Evolutionary conservation across 192 early-diverging fungal genomes (phyloP).

Genomic region (Coemansia sp.): DNA sequence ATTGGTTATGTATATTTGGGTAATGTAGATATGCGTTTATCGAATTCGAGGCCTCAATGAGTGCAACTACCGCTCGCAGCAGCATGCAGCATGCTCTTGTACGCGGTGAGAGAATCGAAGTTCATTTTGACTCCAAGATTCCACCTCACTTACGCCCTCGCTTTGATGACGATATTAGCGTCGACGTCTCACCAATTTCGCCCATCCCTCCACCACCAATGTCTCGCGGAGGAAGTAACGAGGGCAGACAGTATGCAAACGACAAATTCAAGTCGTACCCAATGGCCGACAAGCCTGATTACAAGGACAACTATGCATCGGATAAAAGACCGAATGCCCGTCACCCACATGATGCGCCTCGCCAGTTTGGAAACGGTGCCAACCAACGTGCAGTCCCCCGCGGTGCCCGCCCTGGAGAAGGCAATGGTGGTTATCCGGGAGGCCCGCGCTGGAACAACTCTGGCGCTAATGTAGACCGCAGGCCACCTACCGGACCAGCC

Average conservation of each 20-base stretch:
- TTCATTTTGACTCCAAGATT: conserved; percentile 53
- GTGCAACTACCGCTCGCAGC: conserved; percentile 40
- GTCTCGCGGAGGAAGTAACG: conserved; percentile 4
- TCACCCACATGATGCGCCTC: background rate
- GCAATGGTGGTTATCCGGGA: background rate
- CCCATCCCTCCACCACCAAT: background rate
- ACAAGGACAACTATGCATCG: background rate
- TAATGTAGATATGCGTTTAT: conserved; percentile 51
- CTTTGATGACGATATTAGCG: conserved; percentile 1
- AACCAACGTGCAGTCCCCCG: background rate
- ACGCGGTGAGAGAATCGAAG: conserved; percentile 30
- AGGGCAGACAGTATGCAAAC: conserved; percentile 8
- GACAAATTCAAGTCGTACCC: background rate
- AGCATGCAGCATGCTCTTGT: conserved; percentile 35
- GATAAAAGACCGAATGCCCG: background rate
- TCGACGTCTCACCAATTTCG: conserved; percentile 1
- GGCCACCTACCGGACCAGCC: background rate
- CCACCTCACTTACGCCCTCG: conserved; percentile 25
- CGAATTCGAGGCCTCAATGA: conserved; percentile 36
- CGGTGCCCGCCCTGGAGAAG: background rate
- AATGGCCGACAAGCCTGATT: background rate
- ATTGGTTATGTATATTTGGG: conserved; percentile 1
- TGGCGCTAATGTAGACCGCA: background rate
- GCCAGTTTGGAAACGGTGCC: conserved; percentile 1
- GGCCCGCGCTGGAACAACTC: background rate